phyloP scores from a whole-genome alignment of 768 basidiomycete genomes.

The Hypsizygus marmoreus region DNA sequence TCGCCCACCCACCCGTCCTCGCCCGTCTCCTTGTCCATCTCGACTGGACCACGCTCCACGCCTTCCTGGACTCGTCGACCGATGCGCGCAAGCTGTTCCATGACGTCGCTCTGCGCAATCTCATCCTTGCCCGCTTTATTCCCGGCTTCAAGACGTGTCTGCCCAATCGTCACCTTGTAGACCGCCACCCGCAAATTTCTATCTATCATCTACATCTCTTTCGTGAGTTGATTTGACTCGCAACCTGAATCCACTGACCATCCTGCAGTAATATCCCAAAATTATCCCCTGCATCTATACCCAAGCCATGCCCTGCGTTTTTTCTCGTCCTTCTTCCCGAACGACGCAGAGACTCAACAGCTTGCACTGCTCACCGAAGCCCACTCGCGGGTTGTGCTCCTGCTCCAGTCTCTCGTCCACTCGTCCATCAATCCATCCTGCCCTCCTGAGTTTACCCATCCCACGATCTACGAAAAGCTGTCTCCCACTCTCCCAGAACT shows the following conservation, averaged over 20 bases:
- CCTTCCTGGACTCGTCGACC: slow-evolving; percentile 41
- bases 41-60: slow-evolving; percentile 40
- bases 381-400: slow-evolving; percentile 74
- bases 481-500: slow-evolving; percentile 53
- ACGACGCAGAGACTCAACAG: slow-evolving; percentile 32
- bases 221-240: slow-evolving; percentile 45
- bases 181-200: slow-evolving; percentile 51
- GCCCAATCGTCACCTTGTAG: slow-evolving; percentile 39
- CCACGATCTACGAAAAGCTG: slow-evolving; percentile 34
- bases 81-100: slow-evolving; percentile 31
- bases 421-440: slow-evolving; percentile 49
- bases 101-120: slow-evolving; percentile 31
- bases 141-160: slow-evolving; percentile 55
- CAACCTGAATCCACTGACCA: slow-evolving; percentile 2
- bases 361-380: slow-evolving; percentile 55
- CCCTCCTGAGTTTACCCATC: slow-evolving; percentile 37
- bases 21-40: slow-evolving; percentile 31
- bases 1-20: slow-evolving; percentile 23
- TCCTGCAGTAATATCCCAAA: slow-evolving; percentile 62
- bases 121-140: slow-evolving; percentile 52
- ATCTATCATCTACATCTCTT: slow-evolving; percentile 65
- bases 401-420: slow-evolving; percentile 73
- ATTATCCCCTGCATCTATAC: slow-evolving; percentile 65
- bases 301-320: slow-evolving; percentile 64
- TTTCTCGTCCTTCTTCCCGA: slow-evolving; percentile 41